A percentile compares a stretch with the other conserved stretches of the same genome.
These are phyloP conservation scores for Tylopilus felleus DNA, from an alignment of 768 basidiomycete species.

Conservation along the genomic window DNA sequence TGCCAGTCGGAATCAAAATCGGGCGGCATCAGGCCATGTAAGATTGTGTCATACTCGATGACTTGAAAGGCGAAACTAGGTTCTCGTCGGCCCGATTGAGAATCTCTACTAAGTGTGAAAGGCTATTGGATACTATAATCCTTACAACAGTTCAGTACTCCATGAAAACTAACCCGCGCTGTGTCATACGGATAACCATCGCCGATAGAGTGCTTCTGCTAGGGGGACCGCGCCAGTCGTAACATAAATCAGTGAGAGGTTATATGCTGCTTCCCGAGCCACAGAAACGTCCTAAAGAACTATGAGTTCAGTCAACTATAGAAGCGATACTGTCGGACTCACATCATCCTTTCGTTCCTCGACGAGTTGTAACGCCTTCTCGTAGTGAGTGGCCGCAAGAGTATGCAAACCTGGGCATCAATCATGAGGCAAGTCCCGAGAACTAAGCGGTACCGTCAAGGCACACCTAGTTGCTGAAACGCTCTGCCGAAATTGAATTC, in stretches of 20 bases:
- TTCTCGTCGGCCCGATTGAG: neutral
- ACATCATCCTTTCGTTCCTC: conserved; percentile 31
- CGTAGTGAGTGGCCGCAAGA: conserved; percentile 83
- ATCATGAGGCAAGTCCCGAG: neutral
- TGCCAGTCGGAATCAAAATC: conserved; percentile 5
- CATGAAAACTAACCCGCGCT: neutral
- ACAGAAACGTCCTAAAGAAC: conserved; percentile 6
- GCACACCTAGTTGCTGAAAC: conserved; percentile 46
- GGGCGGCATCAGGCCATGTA: neutral
- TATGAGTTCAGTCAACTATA: neutral
- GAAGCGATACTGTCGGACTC: neutral
- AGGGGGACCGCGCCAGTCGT: conserved; percentile 71
- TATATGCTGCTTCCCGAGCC: conserved; percentile 32
- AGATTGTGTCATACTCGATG: neutral
- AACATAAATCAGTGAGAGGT: conserved; percentile 78
- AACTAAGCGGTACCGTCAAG: neutral
- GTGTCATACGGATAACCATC: conserved; percentile 75
- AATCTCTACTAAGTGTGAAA: neutral
- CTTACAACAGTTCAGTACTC: neutral
- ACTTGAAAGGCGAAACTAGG: neutral
- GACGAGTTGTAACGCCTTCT: conserved; percentile 63
- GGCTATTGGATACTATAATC: neutral
- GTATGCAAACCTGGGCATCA: conserved; percentile 62
- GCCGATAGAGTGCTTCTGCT: conserved; percentile 66
- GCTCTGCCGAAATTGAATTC: conserved; percentile 91